phyloP scores from a whole-genome alignment of 306 rosid genomes.

The Cercis canadensis region DNA sequence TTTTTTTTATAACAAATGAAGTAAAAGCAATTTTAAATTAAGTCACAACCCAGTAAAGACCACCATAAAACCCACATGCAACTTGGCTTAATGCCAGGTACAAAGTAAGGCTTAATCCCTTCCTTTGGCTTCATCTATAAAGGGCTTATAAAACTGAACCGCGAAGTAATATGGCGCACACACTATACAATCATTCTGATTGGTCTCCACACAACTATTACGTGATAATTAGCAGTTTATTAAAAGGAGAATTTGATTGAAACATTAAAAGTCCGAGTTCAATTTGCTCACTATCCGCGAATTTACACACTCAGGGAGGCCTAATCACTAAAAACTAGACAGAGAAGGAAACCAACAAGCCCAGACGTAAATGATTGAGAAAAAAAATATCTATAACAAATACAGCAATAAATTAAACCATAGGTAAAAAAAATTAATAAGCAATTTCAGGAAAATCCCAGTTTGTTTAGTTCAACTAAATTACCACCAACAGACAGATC shows the following conservation, averaged over 20 bases:
- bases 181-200: not conserved
- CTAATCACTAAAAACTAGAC: not conserved
- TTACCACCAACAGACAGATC: conserved; percentile 11
- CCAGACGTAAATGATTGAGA: not conserved
- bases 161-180: not conserved
- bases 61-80: conserved; percentile 19
- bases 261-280: not conserved
- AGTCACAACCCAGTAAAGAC: conserved; percentile 11
- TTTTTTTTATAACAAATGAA: not conserved
- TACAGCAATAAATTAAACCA: not conserved
- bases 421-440: not conserved
- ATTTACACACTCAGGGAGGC: not conserved
- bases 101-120: not conserved
- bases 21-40: conserved; percentile 2
- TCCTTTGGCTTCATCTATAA: not conserved
- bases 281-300: not conserved
- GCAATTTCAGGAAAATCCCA: not conserved
- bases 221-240: not conserved
- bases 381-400: too few species aligned
- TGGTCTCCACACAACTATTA: not conserved
- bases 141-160: conserved; percentile 20
- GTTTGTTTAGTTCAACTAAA: not conserved
- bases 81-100: not conserved
- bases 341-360: not conserved
- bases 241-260: not conserved